phyloP scores from a whole-genome alignment of 1,284 basidiomycete species.

The Tylopilus sp. region DNA sequence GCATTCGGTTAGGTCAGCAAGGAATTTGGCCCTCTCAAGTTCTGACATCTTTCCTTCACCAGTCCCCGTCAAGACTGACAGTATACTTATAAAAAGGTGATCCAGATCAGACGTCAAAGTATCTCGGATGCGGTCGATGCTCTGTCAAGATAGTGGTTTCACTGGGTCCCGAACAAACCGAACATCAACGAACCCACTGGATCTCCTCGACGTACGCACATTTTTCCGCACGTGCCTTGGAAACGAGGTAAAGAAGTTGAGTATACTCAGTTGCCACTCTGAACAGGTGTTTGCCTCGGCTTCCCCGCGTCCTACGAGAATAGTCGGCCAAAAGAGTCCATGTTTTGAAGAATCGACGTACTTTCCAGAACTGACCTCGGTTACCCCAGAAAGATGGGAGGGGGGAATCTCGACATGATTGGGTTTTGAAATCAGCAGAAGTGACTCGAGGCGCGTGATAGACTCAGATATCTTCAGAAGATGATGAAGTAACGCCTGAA shows the following conservation, averaged over 20 bases:
- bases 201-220: slow-evolving; percentile 78
- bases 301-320: slow-evolving; percentile 48
- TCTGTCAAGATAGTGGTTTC: slow-evolving; percentile 41
- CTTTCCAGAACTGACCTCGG: slow-evolving; percentile 24
- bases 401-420: slow-evolving; percentile 21
- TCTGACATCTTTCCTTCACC: slow-evolving; percentile 48
- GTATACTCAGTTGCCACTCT: slow-evolving; percentile 87
- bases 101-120: slow-evolving; percentile 82
- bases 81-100: slow-evolving; percentile 62
- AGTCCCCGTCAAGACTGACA: slow-evolving; percentile 45
- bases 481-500: slow-evolving; percentile 75
- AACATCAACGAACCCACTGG: slow-evolving; percentile 69
- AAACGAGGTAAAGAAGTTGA: slow-evolving; percentile 85
- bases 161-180: slow-evolving; percentile 7
- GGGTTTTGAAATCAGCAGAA: slow-evolving; percentile 57
- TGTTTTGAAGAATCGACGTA: slow-evolving; percentile 10
- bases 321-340: slow-evolving; percentile 7
- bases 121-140: slow-evolving; percentile 74
- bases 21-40: slow-evolving; percentile 57
- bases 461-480: slow-evolving; percentile 87
- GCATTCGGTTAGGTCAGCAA: slow-evolving; percentile 69
- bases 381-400: slow-evolving; percentile 22
- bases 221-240: slow-evolving; percentile 71
- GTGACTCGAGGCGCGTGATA: slow-evolving; percentile 73
- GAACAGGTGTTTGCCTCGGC: slow-evolving; percentile 76